Base-by-base conservation (phyloP, 2,329 filamentous ascomycete genomes). In the Colletotrichum lentis region DNA sequence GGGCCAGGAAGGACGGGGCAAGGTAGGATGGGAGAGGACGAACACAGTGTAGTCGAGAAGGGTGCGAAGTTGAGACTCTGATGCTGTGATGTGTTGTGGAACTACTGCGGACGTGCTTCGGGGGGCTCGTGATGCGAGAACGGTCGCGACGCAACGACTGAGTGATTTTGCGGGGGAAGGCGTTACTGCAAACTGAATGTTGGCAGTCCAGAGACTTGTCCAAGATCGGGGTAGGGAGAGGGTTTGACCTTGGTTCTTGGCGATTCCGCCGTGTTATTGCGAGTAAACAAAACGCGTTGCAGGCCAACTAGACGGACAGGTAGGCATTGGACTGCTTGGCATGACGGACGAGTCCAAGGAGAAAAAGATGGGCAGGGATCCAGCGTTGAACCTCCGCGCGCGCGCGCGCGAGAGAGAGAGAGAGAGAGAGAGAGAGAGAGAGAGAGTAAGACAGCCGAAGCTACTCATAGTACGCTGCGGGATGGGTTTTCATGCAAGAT, bases 61-160 rank as follows among this genome's bases (percentile, higher is more conserved):
- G 31, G 11, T 18, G 49, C 18, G 10, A 35, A 10, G 35, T n/a
- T 35, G 27, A 52, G 8, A 18, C 49, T 20, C 18, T 7, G 49
- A 37, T 35, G 31, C 53, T 44, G 27, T 18, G 24, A n/a, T 11
- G 49, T 47, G 37, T 22, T 41, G 49, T 11, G 37, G 47, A 24
- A 22, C 54, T 11, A 46, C 46, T 47, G 46, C 47, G 64, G 59
- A 54, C 54, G 46, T 41, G 37, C 22, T n/a, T 35, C 16, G 56
- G 39, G 24, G 47, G 41, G 18, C 46, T 35, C 47, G 61, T 64
- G 64, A 67, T 64, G 64, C 20, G 47, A 57, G 47, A 47, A 24
- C 31, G 22, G 20, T 62, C 18, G 22, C 56, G 22, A 22, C 47
- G 39, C 61, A 35, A 11, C 60, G 22, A 49, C 47, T 20, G 41